Evolutionary conservation across 805 yeast genomes (phyloP), one percentile per base, ranked within the genome.

Genomic region (Yamadazyma endophytica): DNA sequence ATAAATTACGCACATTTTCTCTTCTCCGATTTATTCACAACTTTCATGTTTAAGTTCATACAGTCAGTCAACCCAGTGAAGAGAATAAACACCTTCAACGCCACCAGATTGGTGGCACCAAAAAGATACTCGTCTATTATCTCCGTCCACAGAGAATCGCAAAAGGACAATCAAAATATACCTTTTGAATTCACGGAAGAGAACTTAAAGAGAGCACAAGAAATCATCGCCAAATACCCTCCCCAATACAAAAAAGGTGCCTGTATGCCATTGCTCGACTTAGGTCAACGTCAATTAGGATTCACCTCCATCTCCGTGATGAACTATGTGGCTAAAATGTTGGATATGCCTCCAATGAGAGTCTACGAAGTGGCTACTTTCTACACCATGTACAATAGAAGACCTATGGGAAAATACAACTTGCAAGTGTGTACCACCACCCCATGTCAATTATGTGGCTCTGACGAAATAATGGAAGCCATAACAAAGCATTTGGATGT

Each of bases 301-400:
- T 85, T 80, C 68, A 82, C 92, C 25, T 83, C 94, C 24, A 82
- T 85, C 46, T 70, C 86, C 20, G 92, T 84, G 42, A 85, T 85
- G 95, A 84, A 85, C 66, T 82, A 86, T 54, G 95, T 85, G 30
- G 95, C 95, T 32, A 77, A 80, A 58, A 49, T 81, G 51, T 70
- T 84, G 49, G 90, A 83, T 49, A 82, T 86, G 79, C 95, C 95
- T 18, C 94, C 95, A 37, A 85, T 85, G 95, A 76, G 95, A 63
- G 95, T 85, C 18, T 85, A 85, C 58, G 94, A 85, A 58, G 95
- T 85, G 42, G 95, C 95, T 19, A 82, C 95, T 24, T 85, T 85
- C 65, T 85, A 85, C 64, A 85, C 95, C 46, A 86, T 85, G 95
- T 85, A 79, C 67, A 82, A 82, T 64, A 76, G 92, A 57, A 69